Evolutionary conservation across 2,329 filamentous ascomycete species (phyloP).

Genomic region (Fusarium irregulare): DNA sequence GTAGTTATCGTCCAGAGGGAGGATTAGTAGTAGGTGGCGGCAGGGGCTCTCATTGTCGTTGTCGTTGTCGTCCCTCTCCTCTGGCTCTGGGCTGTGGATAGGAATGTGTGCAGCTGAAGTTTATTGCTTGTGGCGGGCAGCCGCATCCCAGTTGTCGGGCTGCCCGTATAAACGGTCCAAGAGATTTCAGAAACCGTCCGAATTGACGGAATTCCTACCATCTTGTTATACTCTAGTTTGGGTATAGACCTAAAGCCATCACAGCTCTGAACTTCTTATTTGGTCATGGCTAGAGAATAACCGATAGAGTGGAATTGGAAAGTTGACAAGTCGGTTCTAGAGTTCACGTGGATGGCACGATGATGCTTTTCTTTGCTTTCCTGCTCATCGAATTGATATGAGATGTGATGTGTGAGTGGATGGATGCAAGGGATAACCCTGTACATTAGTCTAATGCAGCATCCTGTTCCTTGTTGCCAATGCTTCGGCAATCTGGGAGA

Average conservation of each 20-base stretch:
- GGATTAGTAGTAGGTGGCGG: neutral
- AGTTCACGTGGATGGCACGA: neutral
- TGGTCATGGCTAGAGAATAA: neutral
- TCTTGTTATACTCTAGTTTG: neutral
- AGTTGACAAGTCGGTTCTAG: neutral
- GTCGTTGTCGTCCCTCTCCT: conserved; percentile 10
- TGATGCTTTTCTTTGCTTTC: neutral
- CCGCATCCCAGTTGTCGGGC: conserved; percentile 8
- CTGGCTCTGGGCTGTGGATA: neutral
- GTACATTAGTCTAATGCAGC: no score
- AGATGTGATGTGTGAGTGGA: neutral
- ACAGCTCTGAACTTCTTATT: neutral
- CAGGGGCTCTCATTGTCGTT: conserved; percentile 7
- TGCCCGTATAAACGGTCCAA: conserved; percentile 18
- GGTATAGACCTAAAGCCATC: neutral
- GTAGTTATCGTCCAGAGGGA: neutral
- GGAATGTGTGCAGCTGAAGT: conserved; percentile 31
- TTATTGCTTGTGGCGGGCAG: conserved; percentile 7
- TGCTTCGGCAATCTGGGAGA: conserved; percentile 17
- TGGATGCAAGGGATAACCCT: neutral
- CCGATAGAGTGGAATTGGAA: neutral
- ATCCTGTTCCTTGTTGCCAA: conserved; percentile 25
- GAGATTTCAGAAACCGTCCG: neutral
- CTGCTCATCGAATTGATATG: neutral
- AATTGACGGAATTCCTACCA: neutral